A percentile compares a stretch with the other conserved stretches of the same genome.
phyloP scores from a whole-genome alignment of 2,329 filamentous ascomycete genomes.

The Calonectria montana region DNA sequence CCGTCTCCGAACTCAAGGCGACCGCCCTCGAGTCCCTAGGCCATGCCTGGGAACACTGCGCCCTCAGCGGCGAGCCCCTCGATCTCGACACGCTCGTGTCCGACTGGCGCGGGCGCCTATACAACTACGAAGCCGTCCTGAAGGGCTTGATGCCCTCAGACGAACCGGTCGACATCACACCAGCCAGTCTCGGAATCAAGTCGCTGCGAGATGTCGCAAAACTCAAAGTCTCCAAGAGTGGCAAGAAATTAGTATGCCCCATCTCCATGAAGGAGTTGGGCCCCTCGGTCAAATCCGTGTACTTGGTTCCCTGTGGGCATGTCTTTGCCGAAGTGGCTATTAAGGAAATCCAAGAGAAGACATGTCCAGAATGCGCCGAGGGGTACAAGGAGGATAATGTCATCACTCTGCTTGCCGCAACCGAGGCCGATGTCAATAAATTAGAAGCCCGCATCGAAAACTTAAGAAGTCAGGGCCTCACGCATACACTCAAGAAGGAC shows the following conservation, averaged over 20 bases:
- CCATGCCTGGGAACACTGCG: slow-evolving; percentile 89
- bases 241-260: slow-evolving; percentile 81
- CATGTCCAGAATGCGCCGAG: slow-evolving; percentile 79
- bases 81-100: slow-evolving; percentile 80
- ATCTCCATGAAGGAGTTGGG: slow-evolving; percentile 90
- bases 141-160: slow-evolving; percentile 68
- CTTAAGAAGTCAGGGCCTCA: slow-evolving; percentile 78
- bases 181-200: slow-evolving; percentile 72
- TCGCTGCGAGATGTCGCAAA: slow-evolving; percentile 88
- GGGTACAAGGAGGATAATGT: slow-evolving; percentile 79
- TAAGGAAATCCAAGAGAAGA: slow-evolving; percentile 76
- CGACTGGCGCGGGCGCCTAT: slow-evolving; percentile 85
- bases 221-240: slow-evolving; percentile 72
- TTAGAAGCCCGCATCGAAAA: slow-evolving; percentile 74
- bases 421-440: slow-evolving; percentile 75
- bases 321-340: slow-evolving; percentile 90
- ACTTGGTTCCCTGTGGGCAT: slow-evolving; percentile 94
- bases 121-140: slow-evolving; percentile 94
- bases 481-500: slow-evolving; percentile 90
- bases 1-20: slow-evolving; percentile 88
- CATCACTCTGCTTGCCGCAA: slow-evolving; percentile 82
- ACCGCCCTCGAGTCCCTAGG: slow-evolving; percentile 85
- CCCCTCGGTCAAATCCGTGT: slow-evolving; percentile 82
- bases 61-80: slow-evolving; percentile 83
- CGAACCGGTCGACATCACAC: slow-evolving; percentile 63